phyloP scores from a whole-genome alignment of 352 stramenopile species.

The Globisporangium abappressorium region DNA sequence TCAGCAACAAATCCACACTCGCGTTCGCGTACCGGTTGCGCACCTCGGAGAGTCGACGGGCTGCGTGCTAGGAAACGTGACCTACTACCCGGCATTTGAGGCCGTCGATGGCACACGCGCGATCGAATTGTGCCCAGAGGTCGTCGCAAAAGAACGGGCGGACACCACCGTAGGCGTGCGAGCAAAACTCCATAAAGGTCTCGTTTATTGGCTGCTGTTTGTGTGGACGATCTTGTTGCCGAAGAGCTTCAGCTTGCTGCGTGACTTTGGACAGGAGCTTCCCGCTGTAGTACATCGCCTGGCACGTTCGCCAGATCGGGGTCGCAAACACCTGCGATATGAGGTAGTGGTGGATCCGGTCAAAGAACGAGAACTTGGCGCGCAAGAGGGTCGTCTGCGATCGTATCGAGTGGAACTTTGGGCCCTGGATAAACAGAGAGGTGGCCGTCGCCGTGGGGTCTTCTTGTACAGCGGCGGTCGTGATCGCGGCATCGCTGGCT shows the following conservation, averaged over 20 bases:
- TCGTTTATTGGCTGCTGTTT: background rate
- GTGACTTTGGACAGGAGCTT: background rate
- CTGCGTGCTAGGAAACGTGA: background rate
- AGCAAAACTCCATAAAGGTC: conserved; percentile 12
- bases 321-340: conserved; percentile 6
- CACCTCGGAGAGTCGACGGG: background rate
- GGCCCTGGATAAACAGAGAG: background rate
- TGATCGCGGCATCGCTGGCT: background rate
- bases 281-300: conserved; percentile 8
- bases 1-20: conserved; percentile 10
- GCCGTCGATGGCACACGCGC: background rate
- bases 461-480: too few species aligned
- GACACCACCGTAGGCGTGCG: conserved; percentile 2
- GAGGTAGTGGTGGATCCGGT: conserved; percentile 19
- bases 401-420: background rate
- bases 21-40: conserved; percentile 1
- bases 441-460: background rate
- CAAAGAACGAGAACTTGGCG: conserved; percentile 7
- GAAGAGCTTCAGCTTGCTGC: too few species aligned
- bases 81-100: background rate
- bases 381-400: background rate
- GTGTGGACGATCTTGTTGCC: background rate
- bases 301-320: conserved; percentile 8
- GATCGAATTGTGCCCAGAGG: conserved; percentile 9
- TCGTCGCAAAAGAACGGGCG: conserved; percentile 18